Base-by-base conservation (phyloP, 2,329 filamentous ascomycete species). In the Tolypocladium capitatum region DNA sequence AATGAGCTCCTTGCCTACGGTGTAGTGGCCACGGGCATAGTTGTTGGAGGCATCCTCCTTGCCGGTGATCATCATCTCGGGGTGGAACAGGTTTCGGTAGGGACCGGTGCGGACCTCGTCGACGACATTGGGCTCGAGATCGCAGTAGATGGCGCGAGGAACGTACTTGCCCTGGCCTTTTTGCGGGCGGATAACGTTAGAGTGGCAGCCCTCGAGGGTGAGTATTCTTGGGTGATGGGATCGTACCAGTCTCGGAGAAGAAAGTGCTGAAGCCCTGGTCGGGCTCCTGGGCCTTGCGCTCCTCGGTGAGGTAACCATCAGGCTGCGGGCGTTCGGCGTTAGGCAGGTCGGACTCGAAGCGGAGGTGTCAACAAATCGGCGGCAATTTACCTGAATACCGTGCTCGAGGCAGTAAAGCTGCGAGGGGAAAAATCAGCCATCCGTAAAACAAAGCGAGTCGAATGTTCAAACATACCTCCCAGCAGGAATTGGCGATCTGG, bases 41-140 rank as follows among this genome's bases (percentile, higher is more conserved):
- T 98, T 98, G 86, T 98, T 98, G 60, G 91, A 96, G 59, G 92
- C 92, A 83, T 97, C 92, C 80, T 97, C 92, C 84, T 97, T 97
- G 74, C 92, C 92, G 56, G 88, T 95, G 73, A 98, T 96, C 91
- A 98, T 95, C 75, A 94, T 86, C 75, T 97, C 92, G 51, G 92
- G 92, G 78, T 97, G 92, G 83, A 97, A 97, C 56, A 98, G 84
- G 67, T 80, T 85, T 65, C 91, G 86, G 82, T 97, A 98, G 68
- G 88, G 72, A 66, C 92, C 92, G 62, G 90, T 97, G 75, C 92
- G 90, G 74, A 97, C 92, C 77, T 97, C 92, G 66, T 98, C 92
- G 76, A 98, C 84, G 64, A 97, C 92, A 66, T 97, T 97, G 76
- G 92, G 92, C 79, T 98, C 92, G 67, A 98, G 86, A 85, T 98